phyloP scores from a whole-genome alignment of 305 asterid species.

The Petunia hybrid region DNA sequence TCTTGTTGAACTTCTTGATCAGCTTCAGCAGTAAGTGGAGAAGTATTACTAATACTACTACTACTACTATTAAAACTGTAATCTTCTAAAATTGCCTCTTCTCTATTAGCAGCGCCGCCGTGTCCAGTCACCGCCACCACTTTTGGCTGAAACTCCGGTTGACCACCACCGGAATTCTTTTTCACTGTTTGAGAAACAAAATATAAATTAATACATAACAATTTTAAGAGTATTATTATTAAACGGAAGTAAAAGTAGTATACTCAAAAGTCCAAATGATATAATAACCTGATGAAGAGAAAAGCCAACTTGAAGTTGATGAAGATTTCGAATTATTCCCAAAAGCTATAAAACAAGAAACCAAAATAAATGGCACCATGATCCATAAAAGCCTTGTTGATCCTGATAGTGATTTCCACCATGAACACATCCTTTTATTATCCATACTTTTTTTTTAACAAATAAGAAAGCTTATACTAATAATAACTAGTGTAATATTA shows the following conservation, averaged over 20 bases:
- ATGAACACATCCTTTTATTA: conserved; percentile 39
- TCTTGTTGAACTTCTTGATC: conserved; percentile 19
- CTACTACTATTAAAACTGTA: conserved; percentile 17
- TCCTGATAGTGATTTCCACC: conserved; percentile 45
- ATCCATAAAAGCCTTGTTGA: conserved; percentile 58
- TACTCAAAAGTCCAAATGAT: conserved; percentile 44
- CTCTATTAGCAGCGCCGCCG: conserved; percentile 21
- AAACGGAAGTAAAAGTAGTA: not conserved
- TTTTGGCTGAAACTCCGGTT: conserved; percentile 17
- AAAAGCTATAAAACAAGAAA: conserved; percentile 43
- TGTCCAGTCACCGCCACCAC: conserved; percentile 25
- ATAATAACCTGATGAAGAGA: conserved; percentile 39
- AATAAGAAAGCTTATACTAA: not conserved
- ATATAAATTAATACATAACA: not conserved
- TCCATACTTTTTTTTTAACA: conserved; percentile 37
- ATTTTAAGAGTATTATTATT: not conserved
- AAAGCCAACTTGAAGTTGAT: conserved; percentile 40
- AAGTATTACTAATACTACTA: not conserved
- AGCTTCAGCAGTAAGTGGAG: conserved; percentile 29
- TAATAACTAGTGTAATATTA: not conserved
- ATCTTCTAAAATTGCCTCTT: conserved; percentile 28
- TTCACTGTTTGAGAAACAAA: not conserved
- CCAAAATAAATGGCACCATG: conserved; percentile 53
- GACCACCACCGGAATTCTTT: not conserved
- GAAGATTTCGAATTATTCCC: conserved; percentile 39